Evolutionary conservation across 306 rosid genomes (phyloP).

Genomic region (Elaeagnus macrophylla): DNA sequence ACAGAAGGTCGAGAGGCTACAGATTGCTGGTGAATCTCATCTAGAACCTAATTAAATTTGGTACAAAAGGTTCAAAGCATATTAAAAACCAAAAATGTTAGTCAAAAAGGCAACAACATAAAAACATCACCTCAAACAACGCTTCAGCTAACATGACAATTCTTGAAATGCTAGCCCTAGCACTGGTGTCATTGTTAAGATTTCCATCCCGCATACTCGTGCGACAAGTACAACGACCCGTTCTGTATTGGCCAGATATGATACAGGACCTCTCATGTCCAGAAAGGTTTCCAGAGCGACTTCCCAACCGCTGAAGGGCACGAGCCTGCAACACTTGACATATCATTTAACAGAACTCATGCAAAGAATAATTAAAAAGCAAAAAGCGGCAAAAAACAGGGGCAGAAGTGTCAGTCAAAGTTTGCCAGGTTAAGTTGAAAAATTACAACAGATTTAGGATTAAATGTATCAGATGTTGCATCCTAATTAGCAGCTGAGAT

Average conservation of each 20-base stretch:
- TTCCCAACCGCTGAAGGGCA: constrained; percentile 94
- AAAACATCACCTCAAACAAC: constrained; percentile 72
- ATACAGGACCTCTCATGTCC: constrained; percentile 93
- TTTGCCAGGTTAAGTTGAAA: too few relatives aligned
- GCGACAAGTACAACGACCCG: constrained; percentile 82
- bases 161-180: constrained; percentile 98
- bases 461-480: too few relatives aligned
- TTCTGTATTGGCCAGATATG: constrained; percentile 88
- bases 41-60: constrained; percentile 96
- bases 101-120: constrained; percentile 16
- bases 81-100: constrained; percentile 26
- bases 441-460: too few relatives aligned
- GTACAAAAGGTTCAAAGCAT: constrained; percentile 44
- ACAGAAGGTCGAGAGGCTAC: constrained; percentile 93
- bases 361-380: background rate
- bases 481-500: too few relatives aligned
- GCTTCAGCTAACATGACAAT: constrained; percentile 99
- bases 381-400: background rate
- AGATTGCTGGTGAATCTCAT: constrained; percentile 99
- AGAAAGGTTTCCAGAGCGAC: constrained; percentile 85
- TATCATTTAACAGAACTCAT: background rate
- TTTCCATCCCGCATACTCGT: constrained; percentile 38
- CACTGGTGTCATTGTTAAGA: constrained; percentile 57
- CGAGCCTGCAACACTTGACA: constrained; percentile 63
- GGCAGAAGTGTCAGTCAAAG: background rate